Base-by-base conservation (phyloP, 2,329 filamentous ascomycete species). In the Aureobasidium sp. region DNA sequence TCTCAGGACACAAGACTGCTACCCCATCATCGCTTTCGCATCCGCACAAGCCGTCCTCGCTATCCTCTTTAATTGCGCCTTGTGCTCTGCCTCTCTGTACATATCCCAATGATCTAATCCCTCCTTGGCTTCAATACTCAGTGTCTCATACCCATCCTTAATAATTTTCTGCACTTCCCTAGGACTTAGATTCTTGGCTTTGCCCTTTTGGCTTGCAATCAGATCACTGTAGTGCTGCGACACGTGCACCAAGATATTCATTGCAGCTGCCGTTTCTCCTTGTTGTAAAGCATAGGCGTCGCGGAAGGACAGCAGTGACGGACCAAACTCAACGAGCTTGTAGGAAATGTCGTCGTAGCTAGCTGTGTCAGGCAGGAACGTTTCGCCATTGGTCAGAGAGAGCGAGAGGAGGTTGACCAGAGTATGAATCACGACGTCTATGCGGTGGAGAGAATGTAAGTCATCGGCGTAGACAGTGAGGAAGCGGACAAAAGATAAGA, bases 321-420 rank as follows among this genome's bases (percentile, higher is more conserved):
- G 90, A 12, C 92, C 91, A 1, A 88, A 89, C 75, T 99, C 94
- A 29, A 97, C 92, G 1, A 97, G 84, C 76, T 99, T 99, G 83
- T 99, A 99, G 77, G 99, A 97, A 0, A 99, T 81, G 71, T 99
- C 94, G 69, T 99, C 94, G 74, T 97, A 97, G 1, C 90, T 87
- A 20, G 89, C 84, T 0, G 92, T 87, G 34, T 89, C 90, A 0
- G 93, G 94, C 8, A 99, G 81, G 75, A 99, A 97, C 2, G 89
- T 87, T 73, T 97, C 94, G 7, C 94, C 94, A 2, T 86, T 85
- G 1, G 90, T 94, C 8, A 99, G 81, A 2, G 90, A 89, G 43
- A 97, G 82, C 1, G 90, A 90, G 43, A 97, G 80, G 6, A 97
- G 79, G 70, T 94, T 92, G 57, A 94, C 87, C 1, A 96, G 83